phyloP scores from a whole-genome alignment of 257 asterid species.

The Catharanthus roseus region DNA sequence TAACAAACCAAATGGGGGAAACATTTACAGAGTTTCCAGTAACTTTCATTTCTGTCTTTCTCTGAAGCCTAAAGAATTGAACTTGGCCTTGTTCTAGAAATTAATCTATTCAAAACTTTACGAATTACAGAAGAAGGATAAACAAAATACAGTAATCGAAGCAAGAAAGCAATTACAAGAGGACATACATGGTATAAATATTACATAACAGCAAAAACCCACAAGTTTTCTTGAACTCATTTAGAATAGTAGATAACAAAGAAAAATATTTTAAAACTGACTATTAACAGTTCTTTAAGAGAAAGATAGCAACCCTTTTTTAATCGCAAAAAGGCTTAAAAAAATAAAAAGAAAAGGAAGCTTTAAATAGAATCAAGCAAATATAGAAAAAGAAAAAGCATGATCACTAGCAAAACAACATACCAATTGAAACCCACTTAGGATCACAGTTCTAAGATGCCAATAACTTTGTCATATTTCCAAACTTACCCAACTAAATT shows the following conservation, averaged over 20 bases:
- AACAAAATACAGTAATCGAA: not conserved
- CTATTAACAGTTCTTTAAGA: not conserved
- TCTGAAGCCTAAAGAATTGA: not conserved
- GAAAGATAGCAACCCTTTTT: not conserved
- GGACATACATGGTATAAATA: not conserved
- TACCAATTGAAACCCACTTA: not conserved
- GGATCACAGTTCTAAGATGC: not conserved
- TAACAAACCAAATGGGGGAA: not conserved
- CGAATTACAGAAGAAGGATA: not conserved
- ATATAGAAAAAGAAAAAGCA: not conserved
- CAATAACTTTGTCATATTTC: not conserved
- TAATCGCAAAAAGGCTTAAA: not conserved
- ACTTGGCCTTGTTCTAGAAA: not conserved
- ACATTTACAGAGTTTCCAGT: not conserved
- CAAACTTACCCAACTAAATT: not conserved
- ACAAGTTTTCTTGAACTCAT: not conserved
- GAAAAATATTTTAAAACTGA: not conserved
- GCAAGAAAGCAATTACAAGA: not conserved
- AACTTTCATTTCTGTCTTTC: not conserved
- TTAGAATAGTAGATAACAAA: not conserved
- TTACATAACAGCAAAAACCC: not conserved
- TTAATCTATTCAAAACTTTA: not conserved
- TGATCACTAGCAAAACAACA: conserved; percentile 1
- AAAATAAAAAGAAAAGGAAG: not conserved
- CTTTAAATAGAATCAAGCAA: conserved; percentile 6